Evolutionary conservation across 805 yeast genomes (phyloP), one percentile per base, ranked within the genome.

Genomic region (Pichia rugopelliculosa): DNA sequence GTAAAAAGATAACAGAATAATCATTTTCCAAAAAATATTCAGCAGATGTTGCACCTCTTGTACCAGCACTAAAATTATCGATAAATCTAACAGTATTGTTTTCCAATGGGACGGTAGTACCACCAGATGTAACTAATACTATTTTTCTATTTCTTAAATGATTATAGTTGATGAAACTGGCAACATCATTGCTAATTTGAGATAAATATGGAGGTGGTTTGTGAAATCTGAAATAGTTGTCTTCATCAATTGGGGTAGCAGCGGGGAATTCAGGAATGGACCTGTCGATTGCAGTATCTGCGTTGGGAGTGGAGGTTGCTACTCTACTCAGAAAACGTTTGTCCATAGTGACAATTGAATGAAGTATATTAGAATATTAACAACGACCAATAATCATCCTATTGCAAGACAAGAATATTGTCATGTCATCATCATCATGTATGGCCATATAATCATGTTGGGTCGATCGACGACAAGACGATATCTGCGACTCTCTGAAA

Each of bases 11-110:
- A 34, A 93, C 99, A 13, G 96, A 91, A 60, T 93, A 93, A 1
- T 89, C 96, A 48, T 77, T 70, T 47, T 84, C 87, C 46, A 93
- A 69, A 56, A 91, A 87, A 60, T 87, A 84, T 65, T 93, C 99
- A 4, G 98, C 96, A 36, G 95, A 83, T 0, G 96, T 81, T 4
- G 99, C 95, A 47, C 99, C 99, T 65, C 99, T 78, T 0, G 97
- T 93, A 22, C 99, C 99, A 22, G 98, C 98, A 54, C 93, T 82
- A 64, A 93, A 93, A 61, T 93, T 93, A 66, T 93, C 99, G 59
- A 93, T 89, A 66, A 93, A 93, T 45, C 99, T 70, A 7, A 93
- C 99, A 0, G 99, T 93, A 61, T 93, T 93, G 66, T 89, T 90
- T 60, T 93, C 99, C 54, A 93, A 70, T 0, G 99, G 99, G 0